Evolutionary conservation across 108 stramenopile genomes (phyloP).

Genomic region (Nitzschia sp.): DNA sequence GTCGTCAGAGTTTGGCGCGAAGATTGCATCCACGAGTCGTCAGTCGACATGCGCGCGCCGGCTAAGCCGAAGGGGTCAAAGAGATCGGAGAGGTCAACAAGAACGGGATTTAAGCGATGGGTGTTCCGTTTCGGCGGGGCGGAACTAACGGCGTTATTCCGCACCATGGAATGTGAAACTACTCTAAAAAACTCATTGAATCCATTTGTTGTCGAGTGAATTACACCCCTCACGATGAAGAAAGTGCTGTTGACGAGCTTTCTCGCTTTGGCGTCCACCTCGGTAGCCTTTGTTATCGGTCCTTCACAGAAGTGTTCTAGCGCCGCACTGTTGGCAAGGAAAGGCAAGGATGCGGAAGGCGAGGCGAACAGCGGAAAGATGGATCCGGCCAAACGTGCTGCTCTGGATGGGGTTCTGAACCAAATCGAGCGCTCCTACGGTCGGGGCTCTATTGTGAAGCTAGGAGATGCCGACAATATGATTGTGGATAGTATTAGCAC

Average conservation of each 20-base stretch:
- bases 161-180: too few relatives aligned
- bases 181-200: too few relatives aligned
- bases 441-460: constrained; percentile 84
- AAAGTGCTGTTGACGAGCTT: neutral
- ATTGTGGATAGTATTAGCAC: constrained; percentile 83
- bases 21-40: too few relatives aligned
- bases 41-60: too few relatives aligned
- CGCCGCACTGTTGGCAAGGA: neutral
- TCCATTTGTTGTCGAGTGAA: too few relatives aligned
- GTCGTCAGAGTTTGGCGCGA: too few relatives aligned
- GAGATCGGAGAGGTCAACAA: too few relatives aligned
- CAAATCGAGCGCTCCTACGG: constrained; percentile 93
- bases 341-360: neutral
- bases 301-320: neutral
- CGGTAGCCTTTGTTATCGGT: neutral
- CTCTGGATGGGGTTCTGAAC: constrained; percentile 87
- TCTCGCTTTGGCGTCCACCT: neutral
- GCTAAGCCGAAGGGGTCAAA: too few relatives aligned
- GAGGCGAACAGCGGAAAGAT: constrained; percentile 3
- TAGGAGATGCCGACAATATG: constrained; percentile 80
- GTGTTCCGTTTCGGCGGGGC: too few relatives aligned
- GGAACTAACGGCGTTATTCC: too few relatives aligned
- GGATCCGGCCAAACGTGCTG: constrained; percentile 75
- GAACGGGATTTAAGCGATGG: too few relatives aligned
- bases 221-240: neutral